Evolutionary conservation across 805 yeast genomes (phyloP), one percentile per base, ranked within the genome.

Genomic region (Pichia phayaonensis): DNA sequence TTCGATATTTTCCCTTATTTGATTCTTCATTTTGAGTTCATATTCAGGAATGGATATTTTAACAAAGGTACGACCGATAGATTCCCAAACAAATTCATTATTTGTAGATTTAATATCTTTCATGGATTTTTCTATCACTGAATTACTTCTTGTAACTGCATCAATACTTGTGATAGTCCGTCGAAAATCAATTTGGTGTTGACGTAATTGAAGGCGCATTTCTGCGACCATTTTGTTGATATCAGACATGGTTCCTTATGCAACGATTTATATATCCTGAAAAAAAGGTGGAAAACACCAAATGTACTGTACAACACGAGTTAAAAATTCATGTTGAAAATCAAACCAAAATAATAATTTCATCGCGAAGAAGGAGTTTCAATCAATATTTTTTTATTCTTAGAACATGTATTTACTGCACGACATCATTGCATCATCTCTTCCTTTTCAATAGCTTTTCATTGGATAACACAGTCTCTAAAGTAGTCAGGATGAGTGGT

Each of bases 1-100:
- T 18, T 85, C 95, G 48, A 73, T 63, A 52, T 80, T 73, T 16
- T 72, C 77, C 41, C 67, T 65, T 55, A 77, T 78, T 56, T 86
- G 88, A 22, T 66, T 62, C 22, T 70, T 62, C 34, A 88, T 66
- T 47, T 72, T 73, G 13, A 63, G 59, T 44, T 75, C 64, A 65
- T 86, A 86, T 4, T 70, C 66, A 4, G 64, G 59, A 3, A 71
- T 70, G 26, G 72, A 71, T 5, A 73, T 73, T 43, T 69, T 64
- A 11, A 84, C 67, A 63, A 84, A 86, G 29, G 88, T 78, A 66
- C 84, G 85, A 27, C 97, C 97, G 36, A 87, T 78, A 6, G 95
- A 87, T 62, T 86, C 80, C 94, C 95, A 90, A 6, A 90, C 90
- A 10, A 62, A 62, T 11, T 77, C 75, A 21, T 70, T 70, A 11